These are phyloP conservation scores for Cyclotella choctawhatcheeana DNA, from an alignment of 108 stramenopile genomes.

Conservation along the genomic window DNA sequence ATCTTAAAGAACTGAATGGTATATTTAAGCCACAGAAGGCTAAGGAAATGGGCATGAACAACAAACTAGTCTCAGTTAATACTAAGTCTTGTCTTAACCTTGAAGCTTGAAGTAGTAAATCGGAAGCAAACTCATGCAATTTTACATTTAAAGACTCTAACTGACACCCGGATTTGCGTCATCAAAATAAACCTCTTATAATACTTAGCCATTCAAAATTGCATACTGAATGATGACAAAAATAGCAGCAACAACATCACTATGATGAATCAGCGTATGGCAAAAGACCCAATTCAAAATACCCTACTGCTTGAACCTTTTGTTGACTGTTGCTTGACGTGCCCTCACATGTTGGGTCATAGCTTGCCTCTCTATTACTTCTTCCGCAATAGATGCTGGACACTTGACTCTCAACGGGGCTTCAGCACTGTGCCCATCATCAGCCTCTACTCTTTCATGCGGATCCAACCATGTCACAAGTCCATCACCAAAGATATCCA, in stretches of 20 bases:
- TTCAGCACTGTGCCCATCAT: not conserved
- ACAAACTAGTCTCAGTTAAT: too few relatives aligned
- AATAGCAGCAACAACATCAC: constrained; percentile 6
- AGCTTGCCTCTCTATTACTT: not conserved
- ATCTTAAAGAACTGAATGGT: too few relatives aligned
- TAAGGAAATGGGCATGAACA: too few relatives aligned
- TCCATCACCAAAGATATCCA: not conserved
- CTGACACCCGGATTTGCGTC: too few relatives aligned
- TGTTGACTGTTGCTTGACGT: constrained; percentile 9
- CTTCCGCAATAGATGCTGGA: not conserved
- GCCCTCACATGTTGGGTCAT: not conserved
- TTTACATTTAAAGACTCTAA: too few relatives aligned
- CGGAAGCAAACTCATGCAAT: too few relatives aligned
- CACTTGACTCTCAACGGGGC: not conserved
- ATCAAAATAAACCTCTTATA: too few relatives aligned
- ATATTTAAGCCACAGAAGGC: too few relatives aligned
- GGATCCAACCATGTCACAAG: not conserved
- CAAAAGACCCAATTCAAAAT: constrained; percentile 6
- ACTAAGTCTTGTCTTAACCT: too few relatives aligned
- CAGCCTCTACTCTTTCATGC: not conserved
- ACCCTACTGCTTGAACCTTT: constrained; percentile 3
- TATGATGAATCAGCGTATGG: constrained; percentile 1
- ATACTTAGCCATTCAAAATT: not conserved
- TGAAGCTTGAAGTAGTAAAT: too few relatives aligned
- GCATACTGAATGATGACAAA: not conserved